phyloP scores from a whole-genome alignment of 1,284 basidiomycete species.

The Fomitopsis schrenkii region DNA sequence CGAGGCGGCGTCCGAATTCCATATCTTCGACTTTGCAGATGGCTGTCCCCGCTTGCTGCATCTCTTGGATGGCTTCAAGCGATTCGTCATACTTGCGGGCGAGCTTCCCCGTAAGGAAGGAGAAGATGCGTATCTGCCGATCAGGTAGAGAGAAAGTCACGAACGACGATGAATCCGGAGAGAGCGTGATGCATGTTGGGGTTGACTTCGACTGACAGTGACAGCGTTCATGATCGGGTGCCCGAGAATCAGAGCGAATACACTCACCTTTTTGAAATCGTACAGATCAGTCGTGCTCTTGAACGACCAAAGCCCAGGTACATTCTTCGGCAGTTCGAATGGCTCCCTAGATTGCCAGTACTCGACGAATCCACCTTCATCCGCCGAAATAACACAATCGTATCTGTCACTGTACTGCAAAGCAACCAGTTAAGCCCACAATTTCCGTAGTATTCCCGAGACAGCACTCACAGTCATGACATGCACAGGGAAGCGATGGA shows the following conservation, averaged over 20 bases:
- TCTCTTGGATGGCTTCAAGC: slow-evolving; percentile 87
- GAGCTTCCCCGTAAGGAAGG: slow-evolving; percentile 87
- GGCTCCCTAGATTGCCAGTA: slow-evolving; percentile 93
- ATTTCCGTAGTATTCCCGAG: not conserved
- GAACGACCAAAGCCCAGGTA: slow-evolving; percentile 83
- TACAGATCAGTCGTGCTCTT: slow-evolving; percentile 94
- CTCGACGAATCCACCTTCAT: slow-evolving; percentile 93
- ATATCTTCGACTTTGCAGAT: slow-evolving; percentile 95
- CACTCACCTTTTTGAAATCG: slow-evolving; percentile 91
- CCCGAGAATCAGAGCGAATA: not conserved
- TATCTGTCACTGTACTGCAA: slow-evolving; percentile 84
- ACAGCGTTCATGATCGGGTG: not conserved
- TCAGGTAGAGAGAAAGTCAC: slow-evolving; percentile 91
- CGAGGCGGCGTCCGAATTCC: slow-evolving; percentile 97
- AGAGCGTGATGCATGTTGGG: slow-evolving; percentile 88
- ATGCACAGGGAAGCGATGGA: slow-evolving; percentile 89
- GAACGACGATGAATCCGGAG: slow-evolving; percentile 85
- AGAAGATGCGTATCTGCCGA: slow-evolving; percentile 91
- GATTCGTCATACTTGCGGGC: slow-evolving; percentile 95
- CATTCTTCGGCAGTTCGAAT: slow-evolving; percentile 77
- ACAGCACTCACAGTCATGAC: slow-evolving; percentile 73
- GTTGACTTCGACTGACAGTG: slow-evolving; percentile 76
- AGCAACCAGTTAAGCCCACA: slow-evolving; percentile 1
- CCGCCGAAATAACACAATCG: slow-evolving; percentile 91
- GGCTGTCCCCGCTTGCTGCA: slow-evolving; percentile 93